Base-by-base conservation (phyloP, 2,329 filamentous ascomycete species). In the Alternaria viburni region DNA sequence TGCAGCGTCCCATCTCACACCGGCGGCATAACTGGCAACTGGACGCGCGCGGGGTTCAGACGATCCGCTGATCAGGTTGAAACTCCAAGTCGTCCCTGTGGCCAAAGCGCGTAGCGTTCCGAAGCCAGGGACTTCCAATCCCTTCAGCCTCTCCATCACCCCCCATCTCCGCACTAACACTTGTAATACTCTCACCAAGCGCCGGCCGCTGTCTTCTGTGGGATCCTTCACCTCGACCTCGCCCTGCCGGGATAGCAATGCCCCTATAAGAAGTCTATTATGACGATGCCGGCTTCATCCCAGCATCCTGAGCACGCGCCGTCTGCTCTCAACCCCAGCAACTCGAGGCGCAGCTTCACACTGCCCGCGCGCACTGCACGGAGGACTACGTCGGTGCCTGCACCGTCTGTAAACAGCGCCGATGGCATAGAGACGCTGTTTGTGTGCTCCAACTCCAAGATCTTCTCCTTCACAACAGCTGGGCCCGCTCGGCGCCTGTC, bases 371-470 rank as follows among this genome's bases (percentile, higher is more conserved):
- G 80, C 61, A 68, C 81, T 54, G 64, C 77, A 13, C 73, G 75
- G 52, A 69, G 75, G 41, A 74, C 75, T 13, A 67, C 67, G 15
- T 62, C 77, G 6, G 62, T 69, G 45, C 69, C 79, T 45, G 71
- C 76, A 10, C 15, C 36, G n/a, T 77, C 81, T 10, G 76, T 75
- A 15, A 77, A 78, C 64, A 78, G 79, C 59, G 85, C 73, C 6
- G 77, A 79, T 56, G 78, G 77, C 58, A 79, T 92, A 69, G 91
- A 93, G 77, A 92, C 89, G 2, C 86, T 96, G 6, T 96, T 92
- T 76, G 88, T 87, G 61, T 91, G 94, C 72, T 87, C 90, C 0
- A 88, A 87, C 46, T 89, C 89, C 62, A 93, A 90, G 74, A 92
- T 96, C 65, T 84, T 91, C 55, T 86, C 88, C 59, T 91, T 92